These are phyloP conservation scores for Gymnopus androsaceus DNA, from an alignment of 1,284 basidiomycete genomes.

Conservation along the genomic window DNA sequence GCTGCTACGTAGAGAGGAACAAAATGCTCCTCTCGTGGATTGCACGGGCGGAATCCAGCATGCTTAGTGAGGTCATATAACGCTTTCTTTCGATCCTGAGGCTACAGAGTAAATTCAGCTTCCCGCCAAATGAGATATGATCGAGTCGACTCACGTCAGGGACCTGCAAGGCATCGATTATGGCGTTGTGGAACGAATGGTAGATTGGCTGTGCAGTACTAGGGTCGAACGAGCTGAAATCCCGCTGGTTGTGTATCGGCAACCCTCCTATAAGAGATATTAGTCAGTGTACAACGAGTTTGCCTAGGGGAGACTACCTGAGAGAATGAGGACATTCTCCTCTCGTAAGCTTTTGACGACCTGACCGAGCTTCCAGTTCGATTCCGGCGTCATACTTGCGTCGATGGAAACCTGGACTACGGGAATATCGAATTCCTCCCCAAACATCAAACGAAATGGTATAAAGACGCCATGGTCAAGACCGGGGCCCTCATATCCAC, in stretches of 20 bases:
- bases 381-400: constrained; percentile 55
- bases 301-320: no score
- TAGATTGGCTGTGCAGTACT: constrained; percentile 47
- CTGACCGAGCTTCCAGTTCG: constrained; percentile 67
- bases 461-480: constrained; percentile 76
- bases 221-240: constrained; percentile 54
- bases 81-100: constrained; percentile 40
- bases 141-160: constrained; percentile 45
- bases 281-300: no score
- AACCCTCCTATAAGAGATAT: no score
- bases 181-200: constrained; percentile 60
- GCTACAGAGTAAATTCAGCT: constrained; percentile 27
- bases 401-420: constrained; percentile 75
- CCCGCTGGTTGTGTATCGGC: constrained; percentile 66
- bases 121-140: constrained; percentile 1
- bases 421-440: constrained; percentile 61
- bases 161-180: constrained; percentile 54
- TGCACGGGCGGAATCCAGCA: constrained; percentile 59
- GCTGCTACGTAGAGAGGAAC: constrained; percentile 72
- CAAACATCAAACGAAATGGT: constrained; percentile 78
- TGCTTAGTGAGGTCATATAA: constrained; percentile 56
- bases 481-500: constrained; percentile 64
- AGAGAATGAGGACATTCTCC: constrained; percentile 67
- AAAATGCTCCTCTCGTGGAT: constrained; percentile 75
- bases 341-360: constrained; percentile 60